Conservation (phyloP, 2,329 filamentous ascomycete genomes). For the Beauveria pseudobassiana region DNA sequence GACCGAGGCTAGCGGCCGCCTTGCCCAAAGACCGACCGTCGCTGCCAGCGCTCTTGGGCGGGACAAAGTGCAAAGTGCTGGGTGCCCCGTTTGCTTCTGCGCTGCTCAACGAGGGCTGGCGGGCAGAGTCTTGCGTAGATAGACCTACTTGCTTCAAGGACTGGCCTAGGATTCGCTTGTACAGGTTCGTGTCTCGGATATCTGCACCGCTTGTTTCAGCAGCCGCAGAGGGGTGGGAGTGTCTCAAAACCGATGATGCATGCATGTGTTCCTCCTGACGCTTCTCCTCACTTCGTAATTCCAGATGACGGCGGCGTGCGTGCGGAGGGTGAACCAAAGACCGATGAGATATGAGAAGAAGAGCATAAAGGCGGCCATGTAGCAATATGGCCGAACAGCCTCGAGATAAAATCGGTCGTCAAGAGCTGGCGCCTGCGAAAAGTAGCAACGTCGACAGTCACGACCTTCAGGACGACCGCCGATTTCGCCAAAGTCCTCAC, state of each 20-base stretch:
- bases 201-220: conserved; percentile 51
- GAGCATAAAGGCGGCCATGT: conserved; percentile 73
- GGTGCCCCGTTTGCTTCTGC: conserved; percentile 35
- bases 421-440: conserved; percentile 76
- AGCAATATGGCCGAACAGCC: conserved; percentile 89
- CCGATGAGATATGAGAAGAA: conserved; percentile 93
- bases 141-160: conserved; percentile 79
- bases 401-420: conserved; percentile 84
- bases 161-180: conserved; percentile 88
- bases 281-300: conserved; percentile 74
- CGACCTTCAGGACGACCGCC: conserved; percentile 36
- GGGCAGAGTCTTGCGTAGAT: conserved; percentile 36
- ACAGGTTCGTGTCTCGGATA: conserved; percentile 80
- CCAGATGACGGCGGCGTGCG: conserved; percentile 96
- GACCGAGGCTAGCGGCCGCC: conserved; percentile 61
- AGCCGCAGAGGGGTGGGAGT: conserved; percentile 31
- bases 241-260: conserved; percentile 21
- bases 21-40: conserved; percentile 36
- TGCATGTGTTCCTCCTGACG: conserved; percentile 48
- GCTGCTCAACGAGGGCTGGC: conserved; percentile 30
- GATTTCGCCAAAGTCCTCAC: conserved; percentile 38
- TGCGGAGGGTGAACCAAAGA: conserved; percentile 89
- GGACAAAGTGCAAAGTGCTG: conserved; percentile 64
- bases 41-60: conserved; percentile 53
- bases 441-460: conserved; percentile 91